Base-by-base conservation (phyloP, 2,329 filamentous ascomycete species). In the Fusarium sp. region DNA sequence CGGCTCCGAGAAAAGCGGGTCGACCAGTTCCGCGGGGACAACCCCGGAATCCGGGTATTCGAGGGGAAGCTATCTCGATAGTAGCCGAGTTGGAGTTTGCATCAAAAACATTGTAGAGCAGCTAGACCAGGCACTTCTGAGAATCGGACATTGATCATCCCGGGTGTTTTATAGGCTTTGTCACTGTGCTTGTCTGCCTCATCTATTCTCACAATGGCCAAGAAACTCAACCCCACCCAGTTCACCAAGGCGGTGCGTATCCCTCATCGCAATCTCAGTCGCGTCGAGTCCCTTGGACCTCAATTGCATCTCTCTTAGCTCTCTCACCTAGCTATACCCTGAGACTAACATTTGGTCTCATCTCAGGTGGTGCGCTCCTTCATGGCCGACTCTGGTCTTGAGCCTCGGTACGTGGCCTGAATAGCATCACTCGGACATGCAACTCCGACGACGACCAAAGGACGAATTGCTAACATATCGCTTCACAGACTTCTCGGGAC, bases 291-390 rank as follows among this genome's bases (percentile, higher is more conserved):
- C 11, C 10, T 4, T 5, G 16, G 11, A 2, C 11, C 10, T 20
- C 31, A 29, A 36, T 51, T 49, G 7, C n/a, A 11, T 10, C 9
- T 0, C 27, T 29, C 27, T 10, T 27, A 9, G 8, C 7, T 1
- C 27, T 10, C 8, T 27, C 8, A 27, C 27, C 27, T 1, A 9
- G 8, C 8, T 27, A 9, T 4, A 27, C 2, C 2, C 27, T 1
- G 3, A 1, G 8, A 9, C 27, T 29, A 29, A 29, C 27, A 29
- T 29, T 3, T 14, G 14, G 20, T 4, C 7, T 5, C 20, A 2
- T n/a, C 10, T 9, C 63, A 96, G 93, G 93, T 96, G 50, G 87
- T 93, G 83, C 91, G 91, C 78, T 94, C 92, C 2, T 97, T 97
- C 79, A 88, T 92, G 82, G 87, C 87, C 71, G 91, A 93, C 69